A percentile compares a stretch with the other conserved stretches of the same genome.
Conservation (phyloP, 2,329 filamentous ascomycete species). For the Cladophialophora bantiana region DNA sequence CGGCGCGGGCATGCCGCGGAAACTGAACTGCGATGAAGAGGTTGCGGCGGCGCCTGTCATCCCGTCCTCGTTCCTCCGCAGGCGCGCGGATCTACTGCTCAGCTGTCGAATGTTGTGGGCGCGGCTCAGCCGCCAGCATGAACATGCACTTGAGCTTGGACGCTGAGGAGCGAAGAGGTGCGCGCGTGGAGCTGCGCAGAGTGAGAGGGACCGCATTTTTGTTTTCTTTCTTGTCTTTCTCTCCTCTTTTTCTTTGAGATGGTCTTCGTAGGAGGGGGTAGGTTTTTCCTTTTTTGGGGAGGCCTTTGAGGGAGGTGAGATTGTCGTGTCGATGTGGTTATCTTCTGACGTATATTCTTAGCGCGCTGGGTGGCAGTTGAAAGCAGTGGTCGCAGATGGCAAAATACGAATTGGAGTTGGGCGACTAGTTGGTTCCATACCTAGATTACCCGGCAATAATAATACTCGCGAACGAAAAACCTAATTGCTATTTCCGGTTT, state of each 20-base stretch:
- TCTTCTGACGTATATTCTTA: too few relatives aligned
- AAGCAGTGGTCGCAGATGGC: not conserved
- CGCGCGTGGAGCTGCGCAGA: slow-evolving; percentile 20
- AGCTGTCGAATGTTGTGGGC: slow-evolving; percentile 1
- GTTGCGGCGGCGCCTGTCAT: not conserved
- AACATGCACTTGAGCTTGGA: not conserved
- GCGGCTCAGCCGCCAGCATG: not conserved
- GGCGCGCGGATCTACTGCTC: not conserved
- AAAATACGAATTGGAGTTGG: slow-evolving; percentile 1
- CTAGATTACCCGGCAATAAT: too few relatives aligned
- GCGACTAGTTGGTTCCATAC: too few relatives aligned
- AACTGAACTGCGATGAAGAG: slow-evolving; percentile 20
- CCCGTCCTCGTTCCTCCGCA: slow-evolving; percentile 8
- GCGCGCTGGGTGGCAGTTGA: too few relatives aligned
- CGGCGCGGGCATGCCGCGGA: slow-evolving; percentile 65
- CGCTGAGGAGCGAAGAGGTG: slow-evolving; percentile 19
- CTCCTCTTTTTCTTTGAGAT: not conserved
- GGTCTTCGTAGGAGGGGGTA: not conserved
- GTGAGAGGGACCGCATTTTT: not conserved
- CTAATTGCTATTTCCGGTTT: too few relatives aligned
- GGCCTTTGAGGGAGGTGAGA: too few relatives aligned
- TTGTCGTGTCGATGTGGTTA: too few relatives aligned
- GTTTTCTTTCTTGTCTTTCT: too few relatives aligned
- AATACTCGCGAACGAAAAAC: too few relatives aligned
- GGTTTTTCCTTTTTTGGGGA: not conserved